Conservation (phyloP, 805 yeast species). For the Clavispora santaluciae region DNA sequence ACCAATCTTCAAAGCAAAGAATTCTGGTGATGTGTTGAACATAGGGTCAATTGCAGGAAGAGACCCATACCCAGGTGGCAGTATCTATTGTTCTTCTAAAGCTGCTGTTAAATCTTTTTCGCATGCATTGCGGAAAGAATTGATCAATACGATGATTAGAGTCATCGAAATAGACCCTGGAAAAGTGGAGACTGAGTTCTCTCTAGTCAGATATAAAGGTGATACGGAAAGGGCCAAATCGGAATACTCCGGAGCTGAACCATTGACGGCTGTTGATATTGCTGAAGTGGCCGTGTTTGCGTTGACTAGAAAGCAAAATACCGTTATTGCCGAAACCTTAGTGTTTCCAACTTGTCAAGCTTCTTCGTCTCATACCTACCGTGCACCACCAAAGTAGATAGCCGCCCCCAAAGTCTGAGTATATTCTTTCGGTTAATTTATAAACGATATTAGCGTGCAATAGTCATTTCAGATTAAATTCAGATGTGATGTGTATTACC, state of each 20-base stretch:
- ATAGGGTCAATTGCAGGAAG: constrained; percentile 77
- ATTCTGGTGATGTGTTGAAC: constrained; percentile 69
- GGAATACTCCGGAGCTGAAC: constrained; percentile 64
- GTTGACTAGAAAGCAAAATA: constrained; percentile 61
- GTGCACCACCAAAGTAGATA: not conserved
- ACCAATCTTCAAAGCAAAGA: constrained; percentile 63
- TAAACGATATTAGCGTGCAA: too few relatives aligned
- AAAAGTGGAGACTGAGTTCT: constrained; percentile 74
- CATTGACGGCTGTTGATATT: constrained; percentile 67
- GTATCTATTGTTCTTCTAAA: constrained; percentile 72
- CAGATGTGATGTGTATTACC: too few relatives aligned
- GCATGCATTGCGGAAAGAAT: constrained; percentile 68
- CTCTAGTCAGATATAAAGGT: constrained; percentile 59
- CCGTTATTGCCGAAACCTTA: constrained; percentile 75
- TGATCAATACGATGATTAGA: constrained; percentile 63
- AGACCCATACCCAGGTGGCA: constrained; percentile 75
- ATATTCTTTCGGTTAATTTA: too few relatives aligned
- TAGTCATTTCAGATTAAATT: too few relatives aligned
- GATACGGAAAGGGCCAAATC: constrained; percentile 55
- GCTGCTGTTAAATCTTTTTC: constrained; percentile 70
- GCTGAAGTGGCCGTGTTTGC: constrained; percentile 71
- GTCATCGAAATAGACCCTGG: constrained; percentile 77
- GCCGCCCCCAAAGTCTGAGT: not conserved
- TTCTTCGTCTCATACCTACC: constrained; percentile 58
- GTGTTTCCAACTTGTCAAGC: constrained; percentile 88